Base-by-base conservation (phyloP, 129 eudicot species). In the Tagetes patula region DNA sequence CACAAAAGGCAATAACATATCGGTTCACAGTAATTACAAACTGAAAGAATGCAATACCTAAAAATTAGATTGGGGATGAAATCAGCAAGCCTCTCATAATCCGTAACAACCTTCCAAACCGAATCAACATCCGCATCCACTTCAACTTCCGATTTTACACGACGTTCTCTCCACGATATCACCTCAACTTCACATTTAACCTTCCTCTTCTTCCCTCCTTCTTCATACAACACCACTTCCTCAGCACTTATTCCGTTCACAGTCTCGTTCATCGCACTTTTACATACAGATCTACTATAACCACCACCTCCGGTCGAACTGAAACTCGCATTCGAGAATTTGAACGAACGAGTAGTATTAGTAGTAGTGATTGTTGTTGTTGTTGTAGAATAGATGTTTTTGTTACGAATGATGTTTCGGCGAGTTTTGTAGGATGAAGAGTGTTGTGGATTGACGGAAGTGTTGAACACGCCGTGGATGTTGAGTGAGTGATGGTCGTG, bases 31-130 rank as follows among this genome's bases (percentile, higher is more conserved):
- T 8, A 70, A 8, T 40, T 14, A 4, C 8, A 59, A 60, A 63
- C 46, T 7, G n/a, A n/a, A 62, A 40, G 54, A 37, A 38, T 8
- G 52, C 6, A 67, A 55, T 75, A 93, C 98, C 96, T 89, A 68
- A 72, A 85, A 67, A 93, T 92, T 32, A 93, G 90, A 86, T 90
- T 93, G 39, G 98, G 98, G 73, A 93, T 81, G 76, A 87, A 93
- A 85, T 93, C 93, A 72, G 98, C 98, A 48, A 93, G 96, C 76
- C 90, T 81, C 77, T 93, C 98, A 62, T 93, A 93, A 77, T 93
- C 98, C 55, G 98, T 93, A 13, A 93, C 85, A 67, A 90, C 87
- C n/a, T 83, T 74, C 98, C 98, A 92, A 20, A 90, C 96, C 0
- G 96, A 88, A 7, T 87, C 87, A 67, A 93, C 83, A 80, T 86